A percentile compares a stretch with the other conserved stretches of the same genome.
These are phyloP conservation scores for Gastrolobium bilobum DNA, from an alignment of 306 rosid species.

Conservation along the genomic window DNA sequence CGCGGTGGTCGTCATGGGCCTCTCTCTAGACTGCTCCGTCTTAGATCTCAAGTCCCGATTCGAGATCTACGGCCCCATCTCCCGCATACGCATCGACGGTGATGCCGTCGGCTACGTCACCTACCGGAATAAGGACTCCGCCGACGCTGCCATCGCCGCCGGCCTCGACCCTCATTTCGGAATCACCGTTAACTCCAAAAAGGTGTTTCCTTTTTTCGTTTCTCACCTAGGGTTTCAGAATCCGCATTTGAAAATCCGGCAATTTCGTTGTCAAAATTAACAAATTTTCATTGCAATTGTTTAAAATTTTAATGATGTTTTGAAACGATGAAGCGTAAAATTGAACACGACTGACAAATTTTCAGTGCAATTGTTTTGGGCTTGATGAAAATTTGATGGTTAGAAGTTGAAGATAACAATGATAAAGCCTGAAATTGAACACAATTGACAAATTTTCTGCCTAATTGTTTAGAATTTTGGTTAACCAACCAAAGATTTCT, in stretches of 20 bases:
- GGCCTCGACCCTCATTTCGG: conserved; percentile 79
- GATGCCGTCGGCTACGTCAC: conserved; percentile 75
- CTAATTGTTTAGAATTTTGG: not conserved
- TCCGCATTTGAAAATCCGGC: not conserved
- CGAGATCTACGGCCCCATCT: conserved; percentile 90
- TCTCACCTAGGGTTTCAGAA: conserved; percentile 10
- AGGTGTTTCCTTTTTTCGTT: conserved; percentile 48
- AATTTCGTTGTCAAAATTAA: not conserved
- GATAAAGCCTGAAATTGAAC: not conserved
- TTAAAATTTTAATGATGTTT: not conserved
- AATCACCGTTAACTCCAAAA: conserved; percentile 74
- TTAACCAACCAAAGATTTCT: not conserved
- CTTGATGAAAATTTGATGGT: not conserved
- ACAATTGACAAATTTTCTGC: not conserved
- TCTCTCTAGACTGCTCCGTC: conserved; percentile 80
- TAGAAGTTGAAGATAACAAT: not conserved
- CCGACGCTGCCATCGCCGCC: conserved; percentile 81
- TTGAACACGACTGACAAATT: not conserved
- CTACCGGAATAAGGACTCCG: conserved; percentile 74
- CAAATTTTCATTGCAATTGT: not conserved
- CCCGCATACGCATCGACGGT: conserved; percentile 94
- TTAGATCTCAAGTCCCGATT: conserved; percentile 93
- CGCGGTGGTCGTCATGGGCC: conserved; percentile 78
- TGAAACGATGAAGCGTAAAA: not conserved
- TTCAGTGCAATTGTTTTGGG: not conserved